Conservation (phyloP, 2,329 filamentous ascomycete genomes). For the Pseudocercospora fuligena region DNA sequence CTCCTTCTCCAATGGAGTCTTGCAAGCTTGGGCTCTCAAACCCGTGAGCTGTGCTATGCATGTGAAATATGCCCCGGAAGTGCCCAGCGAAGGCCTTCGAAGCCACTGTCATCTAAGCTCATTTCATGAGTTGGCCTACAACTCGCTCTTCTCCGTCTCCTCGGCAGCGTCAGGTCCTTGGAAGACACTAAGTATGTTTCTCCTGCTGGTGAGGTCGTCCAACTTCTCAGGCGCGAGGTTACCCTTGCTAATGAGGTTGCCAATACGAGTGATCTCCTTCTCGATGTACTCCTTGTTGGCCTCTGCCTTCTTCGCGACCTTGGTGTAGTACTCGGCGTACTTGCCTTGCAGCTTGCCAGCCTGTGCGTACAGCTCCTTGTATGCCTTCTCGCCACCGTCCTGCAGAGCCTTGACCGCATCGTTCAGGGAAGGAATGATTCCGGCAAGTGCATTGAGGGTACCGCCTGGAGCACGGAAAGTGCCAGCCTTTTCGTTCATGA, state of each 20-base stretch:
- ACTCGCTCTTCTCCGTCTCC: conserved; percentile 36
- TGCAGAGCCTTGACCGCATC: conserved; percentile 73
- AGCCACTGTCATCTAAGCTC: neutral
- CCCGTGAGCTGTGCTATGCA: neutral
- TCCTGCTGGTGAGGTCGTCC: conserved; percentile 83
- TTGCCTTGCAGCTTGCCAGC: conserved; percentile 72
- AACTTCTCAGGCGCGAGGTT: conserved; percentile 83
- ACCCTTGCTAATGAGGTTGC: conserved; percentile 82
- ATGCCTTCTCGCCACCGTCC: conserved; percentile 66
- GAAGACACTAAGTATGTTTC: conserved; percentile 86
- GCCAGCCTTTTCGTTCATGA: conserved; percentile 86
- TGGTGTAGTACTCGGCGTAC: conserved; percentile 88
- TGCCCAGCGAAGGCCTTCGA: neutral
- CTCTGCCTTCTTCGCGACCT: conserved; percentile 83
- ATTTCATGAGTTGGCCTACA: neutral
- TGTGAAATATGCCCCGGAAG: neutral
- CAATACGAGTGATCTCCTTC: conserved; percentile 84
- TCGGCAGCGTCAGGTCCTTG: conserved; percentile 46
- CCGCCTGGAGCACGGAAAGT: conserved; percentile 85
- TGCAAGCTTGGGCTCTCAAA: neutral
- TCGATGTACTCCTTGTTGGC: conserved; percentile 76
- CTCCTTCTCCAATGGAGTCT: neutral
- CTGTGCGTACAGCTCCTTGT: conserved; percentile 73
- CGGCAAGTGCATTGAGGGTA: conserved; percentile 75
- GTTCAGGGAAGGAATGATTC: conserved; percentile 81